A percentile compares a stretch with the other conserved stretches of the same genome.
phyloP scores from a whole-genome alignment of 805 yeast species.

The Wickerhamiella lipophila region DNA sequence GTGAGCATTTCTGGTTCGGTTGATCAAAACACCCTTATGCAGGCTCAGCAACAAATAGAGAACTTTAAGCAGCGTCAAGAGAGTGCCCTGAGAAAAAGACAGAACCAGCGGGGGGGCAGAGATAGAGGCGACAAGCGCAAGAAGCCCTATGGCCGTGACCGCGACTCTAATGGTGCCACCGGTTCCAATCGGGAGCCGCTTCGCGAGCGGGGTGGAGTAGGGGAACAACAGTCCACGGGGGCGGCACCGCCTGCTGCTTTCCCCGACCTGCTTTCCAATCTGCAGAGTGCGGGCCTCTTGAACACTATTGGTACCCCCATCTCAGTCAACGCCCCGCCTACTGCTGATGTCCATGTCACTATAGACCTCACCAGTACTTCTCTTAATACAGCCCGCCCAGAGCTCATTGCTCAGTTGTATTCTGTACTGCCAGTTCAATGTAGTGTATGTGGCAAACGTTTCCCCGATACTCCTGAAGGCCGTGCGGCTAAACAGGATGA shows the following conservation, averaged over 20 bases:
- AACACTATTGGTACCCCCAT: slow-evolving; percentile 4
- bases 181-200: slow-evolving; percentile 6
- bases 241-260: not conserved
- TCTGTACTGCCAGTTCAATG: slow-evolving; percentile 67
- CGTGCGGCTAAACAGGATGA: slow-evolving; percentile 46
- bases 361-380: slow-evolving; percentile 26
- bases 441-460: slow-evolving; percentile 80
- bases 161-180: slow-evolving; percentile 1
- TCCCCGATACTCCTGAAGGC: slow-evolving; percentile 48
- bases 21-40: slow-evolving; percentile 23
- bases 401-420: slow-evolving; percentile 34
- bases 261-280: slow-evolving; percentile 18
- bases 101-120: not conserved
- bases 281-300: slow-evolving; percentile 24
- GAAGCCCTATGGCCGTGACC: slow-evolving; percentile 8
- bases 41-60: slow-evolving; percentile 25
- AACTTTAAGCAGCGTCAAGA: slow-evolving; percentile 12
- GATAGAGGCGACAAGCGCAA: slow-evolving; percentile 5
- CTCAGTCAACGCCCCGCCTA: not conserved
- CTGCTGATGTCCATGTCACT: slow-evolving; percentile 8
- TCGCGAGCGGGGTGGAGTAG: not conserved
- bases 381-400: slow-evolving; percentile 25
- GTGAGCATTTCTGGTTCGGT: slow-evolving; percentile 21
- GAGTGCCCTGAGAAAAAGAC: not conserved
- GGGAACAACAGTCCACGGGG: no score